Conservation (phyloP, 257 asterid genomes). For the Datura wrightii region DNA sequence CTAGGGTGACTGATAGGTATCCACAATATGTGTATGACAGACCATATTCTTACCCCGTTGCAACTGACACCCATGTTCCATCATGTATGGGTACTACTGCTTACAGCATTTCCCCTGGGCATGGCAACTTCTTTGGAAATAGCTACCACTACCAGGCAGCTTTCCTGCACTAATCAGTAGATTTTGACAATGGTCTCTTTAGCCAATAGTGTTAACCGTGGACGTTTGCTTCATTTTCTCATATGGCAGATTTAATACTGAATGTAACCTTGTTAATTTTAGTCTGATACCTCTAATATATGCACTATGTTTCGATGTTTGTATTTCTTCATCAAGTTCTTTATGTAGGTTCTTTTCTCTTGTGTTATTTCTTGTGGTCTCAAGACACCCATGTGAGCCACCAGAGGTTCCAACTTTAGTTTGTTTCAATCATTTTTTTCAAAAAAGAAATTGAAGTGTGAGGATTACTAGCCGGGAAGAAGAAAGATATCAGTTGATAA, state of each 20-base stretch:
- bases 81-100: conserved; percentile 62
- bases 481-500: too few species aligned
- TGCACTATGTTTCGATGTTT: too few species aligned
- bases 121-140: conserved; percentile 83
- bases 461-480: too few species aligned
- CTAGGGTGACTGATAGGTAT: too few species aligned
- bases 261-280: conserved; percentile 54
- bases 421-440: too few species aligned
- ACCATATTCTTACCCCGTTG: conserved; percentile 68
- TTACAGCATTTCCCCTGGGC: conserved; percentile 62
- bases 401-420: too few species aligned
- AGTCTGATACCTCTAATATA: conserved; percentile 46
- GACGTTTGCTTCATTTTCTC: conserved; percentile 55
- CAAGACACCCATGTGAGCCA: too few species aligned
- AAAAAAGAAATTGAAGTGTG: too few species aligned
- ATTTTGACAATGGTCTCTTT: conserved; percentile 58
- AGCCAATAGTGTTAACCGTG: conserved; percentile 68
- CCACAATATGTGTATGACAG: conserved; percentile 77
- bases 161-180: conserved; percentile 90
- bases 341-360: too few species aligned
- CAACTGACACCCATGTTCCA: conserved; percentile 62
- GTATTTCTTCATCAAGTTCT: too few species aligned
- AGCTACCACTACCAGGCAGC: conserved; percentile 90
- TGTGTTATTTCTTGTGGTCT: too few species aligned
- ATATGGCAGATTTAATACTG: conserved; percentile 51